Base-by-base conservation (phyloP, 2,329 filamentous ascomycete species). In the Penicillium sp. region DNA sequence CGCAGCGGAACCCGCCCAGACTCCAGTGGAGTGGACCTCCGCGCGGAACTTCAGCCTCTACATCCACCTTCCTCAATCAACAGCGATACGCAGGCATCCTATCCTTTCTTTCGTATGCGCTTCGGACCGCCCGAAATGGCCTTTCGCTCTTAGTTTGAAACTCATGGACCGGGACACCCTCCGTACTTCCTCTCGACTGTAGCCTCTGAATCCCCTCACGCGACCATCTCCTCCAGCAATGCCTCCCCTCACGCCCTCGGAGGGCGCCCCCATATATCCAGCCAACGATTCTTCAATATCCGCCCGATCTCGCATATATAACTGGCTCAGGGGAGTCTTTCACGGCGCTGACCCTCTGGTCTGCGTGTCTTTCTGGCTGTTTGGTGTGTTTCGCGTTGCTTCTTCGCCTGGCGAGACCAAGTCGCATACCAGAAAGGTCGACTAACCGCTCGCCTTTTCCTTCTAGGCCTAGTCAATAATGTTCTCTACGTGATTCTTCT, bases 401-500 rank as follows among this genome's bases (percentile, higher is more conserved):
- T 37, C 1, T 4, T 20, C 12, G 28, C 15, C n/a, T 8, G n/a
- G 10, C 14, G 15, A 20, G 38, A 31, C 20, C 8, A 25, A 6
- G 51, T 14, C 10, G n/a, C n/a, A 35, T 35, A 4, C 10, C 7
- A 17, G n/a, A 2, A 45, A 22, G 12, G 15, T 38, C n/a, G 10
- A 42, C 34, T 55, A 49, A 49, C 20, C n/a, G 20, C 11, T 17
- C 3, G 4, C 20, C 5, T 28, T 22, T n/a, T 54, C 39, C 39
- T 34, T 28, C 25, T 70, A 94, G 91, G 91, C 54, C 81, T 95
- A 17, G 95, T 98, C 74, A 98, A 99, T 78, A 98, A 98, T 79
- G 91, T 98, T 67, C 90, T 97, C 78, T 98, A 97, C 78, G 94
- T 98, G 57, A 91, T 98, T 75, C 95, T 98, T 73, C 89, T 99